Percentiles rank a stretch among this genome's conserved stretches.
phyloP scores from a whole-genome alignment of 176 grass and related monocot species.

The Hyparrhenia diplandra region DNA sequence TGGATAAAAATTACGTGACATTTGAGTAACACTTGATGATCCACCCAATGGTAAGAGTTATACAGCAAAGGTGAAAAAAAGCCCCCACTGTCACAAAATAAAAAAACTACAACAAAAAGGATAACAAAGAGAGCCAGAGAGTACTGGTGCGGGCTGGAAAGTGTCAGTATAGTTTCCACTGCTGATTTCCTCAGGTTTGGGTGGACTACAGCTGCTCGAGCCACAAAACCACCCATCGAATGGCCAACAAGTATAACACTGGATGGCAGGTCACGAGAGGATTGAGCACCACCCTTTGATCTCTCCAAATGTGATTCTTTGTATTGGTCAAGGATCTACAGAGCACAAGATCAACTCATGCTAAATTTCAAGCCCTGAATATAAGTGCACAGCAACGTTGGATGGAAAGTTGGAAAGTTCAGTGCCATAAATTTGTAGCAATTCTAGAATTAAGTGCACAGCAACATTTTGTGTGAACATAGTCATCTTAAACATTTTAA shows the following conservation, averaged over 20 bases:
- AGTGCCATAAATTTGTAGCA: not conserved
- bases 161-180: constrained; percentile 91
- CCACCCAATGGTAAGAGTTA: not conserved
- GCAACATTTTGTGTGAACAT: not conserved
- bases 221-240: constrained; percentile 99
- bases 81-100: too few relatives aligned
- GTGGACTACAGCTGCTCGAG: constrained; percentile 88
- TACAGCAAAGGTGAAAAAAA: constrained; percentile 2
- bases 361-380: not conserved
- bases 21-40: constrained; percentile 8
- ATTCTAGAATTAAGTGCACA: not conserved
- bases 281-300: constrained; percentile 57
- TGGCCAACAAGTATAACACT: constrained; percentile 94
- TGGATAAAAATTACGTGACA: constrained; percentile 34
- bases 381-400: too few relatives aligned
- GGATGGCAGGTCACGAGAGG: constrained; percentile 53
- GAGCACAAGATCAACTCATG: constrained; percentile 11
- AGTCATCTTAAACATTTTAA: constrained; percentile 1
- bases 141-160: constrained; percentile 97
- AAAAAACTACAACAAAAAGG: not conserved
- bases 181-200: constrained; percentile 61
- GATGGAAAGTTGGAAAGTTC: not conserved
- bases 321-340: constrained; percentile 94
- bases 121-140: constrained; percentile 19
- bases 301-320: constrained; percentile 63